Base-by-base conservation (phyloP, 441 rosid species). In the Adansonia grandidieri region DNA sequence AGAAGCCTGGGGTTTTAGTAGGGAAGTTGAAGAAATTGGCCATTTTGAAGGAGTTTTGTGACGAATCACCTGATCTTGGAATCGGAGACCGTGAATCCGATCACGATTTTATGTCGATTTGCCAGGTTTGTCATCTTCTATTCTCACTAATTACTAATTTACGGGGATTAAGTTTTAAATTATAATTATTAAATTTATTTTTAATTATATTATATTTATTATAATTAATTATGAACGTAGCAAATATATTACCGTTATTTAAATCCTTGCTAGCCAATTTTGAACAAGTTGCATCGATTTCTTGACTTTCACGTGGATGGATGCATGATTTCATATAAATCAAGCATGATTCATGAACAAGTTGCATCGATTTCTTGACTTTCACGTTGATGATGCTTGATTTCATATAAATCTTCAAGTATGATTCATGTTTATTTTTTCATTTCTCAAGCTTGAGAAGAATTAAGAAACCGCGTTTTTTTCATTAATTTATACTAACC, bases 31-130 rank as follows among this genome's bases (percentile, higher is more conserved):
- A 96, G 89, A 91, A 87, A 79, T n/a, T 92, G 64, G 96, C 99
- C 22, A 82, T 96, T 67, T 62, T 85, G 78, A 89, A 92, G 71
- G 98, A 96, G 83, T 96, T 96, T 9, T 92, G 92, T 0, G 90
- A 90, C 0, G 91, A 87, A 0, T 71, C 90, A 0, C 98, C 99
- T 0, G 96, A 94, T 84, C 82, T 96, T 47, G 98, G 98, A 15
- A 83, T 96, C 50, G 99, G 99, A 7, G 99, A 96, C 80, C 94
- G 99, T 4, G 83, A 87, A 44, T 87, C 98, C 1, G 99, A 96
- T 82, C 96, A 93, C 42, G 98, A 91, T 83, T 96, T 94, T 93
- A 94, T 96, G 99, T 84, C 95, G 58, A 82, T 94, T 77, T 96
- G 98, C 96, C 91, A 96, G 97, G 99, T 32, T 57, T 2, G 80